These are phyloP conservation scores for Coffea humblotiana DNA, from an alignment of 305 asterid genomes.

Conservation along the genomic window DNA sequence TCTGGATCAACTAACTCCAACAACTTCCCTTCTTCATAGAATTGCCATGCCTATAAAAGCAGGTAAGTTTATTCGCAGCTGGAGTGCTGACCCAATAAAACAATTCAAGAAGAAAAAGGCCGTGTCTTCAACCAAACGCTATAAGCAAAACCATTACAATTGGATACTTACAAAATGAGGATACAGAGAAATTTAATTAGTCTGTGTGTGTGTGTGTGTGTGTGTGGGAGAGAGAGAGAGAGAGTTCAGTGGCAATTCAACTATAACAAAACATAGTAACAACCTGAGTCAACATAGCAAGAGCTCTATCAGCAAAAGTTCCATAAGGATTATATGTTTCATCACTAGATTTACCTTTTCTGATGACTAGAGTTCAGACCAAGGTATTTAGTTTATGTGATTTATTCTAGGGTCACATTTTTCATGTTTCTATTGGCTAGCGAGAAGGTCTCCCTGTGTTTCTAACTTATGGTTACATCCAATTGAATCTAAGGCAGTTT, in stretches of 20 bases:
- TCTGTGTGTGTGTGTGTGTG: background rate
- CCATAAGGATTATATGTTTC: background rate
- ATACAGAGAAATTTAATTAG: background rate
- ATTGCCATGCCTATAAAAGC: conserved; percentile 70
- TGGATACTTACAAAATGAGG: background rate
- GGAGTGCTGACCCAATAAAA: background rate
- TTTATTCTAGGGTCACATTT: background rate
- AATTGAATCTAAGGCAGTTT: background rate
- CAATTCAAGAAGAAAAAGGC: background rate
- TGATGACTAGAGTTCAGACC: background rate
- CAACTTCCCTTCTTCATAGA: conserved; percentile 56
- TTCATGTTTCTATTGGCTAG: background rate
- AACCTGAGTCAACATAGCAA: background rate
- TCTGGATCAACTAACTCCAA: conserved; percentile 74
- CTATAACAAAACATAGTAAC: too few relatives aligned
- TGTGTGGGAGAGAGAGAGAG: background rate
- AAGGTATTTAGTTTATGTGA: background rate
- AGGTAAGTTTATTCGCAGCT: background rate
- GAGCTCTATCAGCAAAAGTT: background rate
- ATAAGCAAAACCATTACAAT: background rate
- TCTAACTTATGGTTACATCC: background rate
- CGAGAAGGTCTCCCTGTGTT: background rate
- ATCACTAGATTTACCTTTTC: background rate
- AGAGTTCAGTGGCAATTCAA: background rate
- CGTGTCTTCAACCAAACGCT: background rate